Evolutionary conservation across 2,329 filamentous ascomycete genomes (phyloP), one percentile per base, ranked within the genome.

Genomic region (Calcarisporium arbuscula): DNA sequence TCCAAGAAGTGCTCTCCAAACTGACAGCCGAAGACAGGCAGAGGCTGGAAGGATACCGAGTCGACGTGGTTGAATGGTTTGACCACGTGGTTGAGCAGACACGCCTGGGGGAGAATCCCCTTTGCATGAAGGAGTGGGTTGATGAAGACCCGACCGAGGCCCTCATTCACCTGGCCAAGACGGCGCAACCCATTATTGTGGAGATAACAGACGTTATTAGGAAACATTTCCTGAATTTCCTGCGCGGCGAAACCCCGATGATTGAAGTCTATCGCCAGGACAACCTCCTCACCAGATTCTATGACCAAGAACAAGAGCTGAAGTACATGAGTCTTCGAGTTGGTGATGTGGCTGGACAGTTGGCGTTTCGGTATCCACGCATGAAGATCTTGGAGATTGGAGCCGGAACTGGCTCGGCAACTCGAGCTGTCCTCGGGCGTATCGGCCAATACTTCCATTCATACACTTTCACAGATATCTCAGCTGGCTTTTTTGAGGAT

Each of bases 381-480:
- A 25, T 14, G 22, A 9, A 14, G 22, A 25, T 25, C 10, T 25
- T 25, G 10, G 10, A 10, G 22, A 14, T 9, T 14, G 14, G 18
- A 10, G 20, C 9, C 14, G 18, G n/a, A n/a, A n/a, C n/a, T 20
- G 30, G 30, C n/a, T 10, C 11, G 9, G 19, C 20, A 9, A 32
- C 30, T n/a, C 18, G 18, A 15, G 16, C 16, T 19, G 9, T 32
- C 6, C 30, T 32, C n/a, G n/a, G 26, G 21, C 20, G 19, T 22
- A 6, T 32, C 6, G 30, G 11, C 20, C 10, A 18, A 8, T 14
- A 12, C 8, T 23, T 17, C 26, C 11, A 32, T 22, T 25, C 19
- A 16, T 32, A 32, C 21, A 25, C 21, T 16, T 32, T 25, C 22
- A 32, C 30, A 6, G 20, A 32, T 26, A 26, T 32, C 14, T 32